Evolutionary conservation across 768 basidiomycete genomes (phyloP).

Genomic region (Lentinula sp.): DNA sequence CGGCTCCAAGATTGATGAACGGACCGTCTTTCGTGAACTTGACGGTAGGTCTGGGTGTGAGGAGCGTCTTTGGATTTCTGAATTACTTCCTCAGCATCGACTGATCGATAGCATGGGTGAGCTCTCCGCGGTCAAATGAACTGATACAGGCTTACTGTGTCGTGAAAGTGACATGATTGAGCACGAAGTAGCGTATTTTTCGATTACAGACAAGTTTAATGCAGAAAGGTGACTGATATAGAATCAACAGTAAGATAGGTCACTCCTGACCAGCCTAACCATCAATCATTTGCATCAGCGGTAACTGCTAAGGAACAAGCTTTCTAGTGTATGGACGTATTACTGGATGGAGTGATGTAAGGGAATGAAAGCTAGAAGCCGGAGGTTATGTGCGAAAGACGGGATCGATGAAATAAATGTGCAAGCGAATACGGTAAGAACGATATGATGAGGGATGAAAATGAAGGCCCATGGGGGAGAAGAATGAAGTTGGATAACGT

Average conservation of each 20-base stretch:
- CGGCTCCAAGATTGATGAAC: slow-evolving; percentile 7
- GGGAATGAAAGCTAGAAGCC: no score
- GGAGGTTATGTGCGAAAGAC: no score
- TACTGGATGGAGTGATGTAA: no score
- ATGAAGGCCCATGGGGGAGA: not conserved
- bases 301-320: no score
- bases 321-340: no score
- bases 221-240: no score
- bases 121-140: not conserved
- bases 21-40: not conserved
- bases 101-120: not conserved
- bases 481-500: not conserved
- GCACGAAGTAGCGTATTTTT: no score
- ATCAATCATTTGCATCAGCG: no score
- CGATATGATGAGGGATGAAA: not conserved
- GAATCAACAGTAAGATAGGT: no score
- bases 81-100: slow-evolving; percentile 6
- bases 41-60: not conserved
- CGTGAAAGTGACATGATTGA: slow-evolving; percentile 5
- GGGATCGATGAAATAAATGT: no score
- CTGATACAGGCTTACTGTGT: not conserved
- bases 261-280: no score
- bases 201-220: no score
- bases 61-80: slow-evolving; percentile 6
- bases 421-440: not conserved